phyloP scores from a whole-genome alignment of 495 filamentous ascomycete species.

The Arthonia radiata region DNA sequence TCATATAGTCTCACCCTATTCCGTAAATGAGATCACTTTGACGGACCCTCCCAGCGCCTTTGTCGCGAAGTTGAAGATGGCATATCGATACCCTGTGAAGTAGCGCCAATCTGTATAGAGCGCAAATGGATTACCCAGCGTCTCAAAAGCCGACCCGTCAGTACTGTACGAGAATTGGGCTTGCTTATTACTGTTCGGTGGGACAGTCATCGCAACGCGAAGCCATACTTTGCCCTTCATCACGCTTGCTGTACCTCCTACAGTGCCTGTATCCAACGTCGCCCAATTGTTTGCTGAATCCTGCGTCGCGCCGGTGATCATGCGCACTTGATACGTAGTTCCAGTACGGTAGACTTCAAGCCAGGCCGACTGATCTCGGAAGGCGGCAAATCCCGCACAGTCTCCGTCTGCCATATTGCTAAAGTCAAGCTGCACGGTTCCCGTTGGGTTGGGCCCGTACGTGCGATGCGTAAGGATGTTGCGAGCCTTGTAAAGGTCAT shows the following conservation, averaged over 20 bases:
- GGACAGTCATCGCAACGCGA: conserved; percentile 18
- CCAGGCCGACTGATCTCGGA: conserved; percentile 26
- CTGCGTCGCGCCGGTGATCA: conserved; percentile 8
- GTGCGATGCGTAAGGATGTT: conserved; percentile 33
- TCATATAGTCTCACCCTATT: no score
- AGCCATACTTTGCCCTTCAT: conserved; percentile 15
- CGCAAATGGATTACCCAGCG: conserved; percentile 16
- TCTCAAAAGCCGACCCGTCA: conserved; percentile 20
- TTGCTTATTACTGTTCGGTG: conserved; percentile 11
- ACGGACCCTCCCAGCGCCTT: conserved; percentile 23
- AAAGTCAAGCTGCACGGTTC: conserved; percentile 22
- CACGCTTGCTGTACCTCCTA: conserved; percentile 11
- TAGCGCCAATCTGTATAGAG: conserved; percentile 23
- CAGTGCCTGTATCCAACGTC: conserved; percentile 16
- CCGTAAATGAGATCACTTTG: no score
- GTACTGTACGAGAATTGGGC: conserved; percentile 26
- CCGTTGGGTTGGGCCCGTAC: conserved; percentile 18
- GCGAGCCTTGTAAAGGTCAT: conserved; percentile 24
- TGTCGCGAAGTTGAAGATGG: conserved; percentile 32
- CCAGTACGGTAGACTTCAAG: conserved; percentile 20
- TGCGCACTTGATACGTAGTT: conserved; percentile 6
- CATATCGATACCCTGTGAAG: conserved; percentile 32
- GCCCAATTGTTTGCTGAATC: conserved; percentile 14
- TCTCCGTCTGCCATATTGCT: conserved; percentile 25
- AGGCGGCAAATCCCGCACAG: conserved; percentile 21